Percentiles rank a stretch among this genome's conserved stretches.
Evolutionary conservation across 2,329 filamentous ascomycete genomes (phyloP).

Genomic region (Exserohilum turcica): DNA sequence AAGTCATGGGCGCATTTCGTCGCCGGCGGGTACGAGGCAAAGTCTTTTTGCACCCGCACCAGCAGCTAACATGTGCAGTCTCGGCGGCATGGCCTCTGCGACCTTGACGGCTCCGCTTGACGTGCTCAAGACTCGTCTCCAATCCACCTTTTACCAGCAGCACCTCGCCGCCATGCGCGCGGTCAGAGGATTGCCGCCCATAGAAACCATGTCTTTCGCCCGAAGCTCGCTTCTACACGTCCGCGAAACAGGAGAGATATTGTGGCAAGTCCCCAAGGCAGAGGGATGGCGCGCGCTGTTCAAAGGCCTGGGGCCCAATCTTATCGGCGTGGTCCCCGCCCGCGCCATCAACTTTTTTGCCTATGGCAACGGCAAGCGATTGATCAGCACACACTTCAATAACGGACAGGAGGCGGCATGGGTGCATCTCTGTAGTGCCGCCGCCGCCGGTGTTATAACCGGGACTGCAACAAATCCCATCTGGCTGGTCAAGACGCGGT

Average conservation of each 20-base stretch:
- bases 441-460: slow-evolving; percentile 79
- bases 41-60: slow-evolving; percentile 27
- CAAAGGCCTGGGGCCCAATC: slow-evolving; percentile 89
- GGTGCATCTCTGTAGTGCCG: slow-evolving; percentile 79
- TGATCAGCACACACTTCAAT: slow-evolving; percentile 78
- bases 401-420: slow-evolving; percentile 70
- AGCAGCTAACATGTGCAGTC: slow-evolving; percentile 55
- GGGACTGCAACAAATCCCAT: slow-evolving; percentile 94
- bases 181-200: slow-evolving; percentile 61
- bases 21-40: slow-evolving; percentile 73
- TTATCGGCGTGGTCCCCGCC: slow-evolving; percentile 87
- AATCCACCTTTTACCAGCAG: slow-evolving; percentile 91
- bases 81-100: slow-evolving; percentile 88
- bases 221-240: slow-evolving; percentile 75
- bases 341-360: slow-evolving; percentile 92
- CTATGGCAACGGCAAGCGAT: slow-evolving; percentile 87
- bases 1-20: slow-evolving; percentile 93
- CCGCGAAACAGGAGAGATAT: slow-evolving; percentile 82
- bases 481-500: slow-evolving; percentile 91
- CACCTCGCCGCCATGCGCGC: slow-evolving; percentile 73
- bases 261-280: slow-evolving; percentile 75
- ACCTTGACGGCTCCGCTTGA: slow-evolving; percentile 94
- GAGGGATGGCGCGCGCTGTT: slow-evolving; percentile 90
- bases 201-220: slow-evolving; percentile 64
- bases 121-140: slow-evolving; percentile 88